Conservation (phyloP, 805 yeast genomes). For the Priceomyces fermenticarens region DNA sequence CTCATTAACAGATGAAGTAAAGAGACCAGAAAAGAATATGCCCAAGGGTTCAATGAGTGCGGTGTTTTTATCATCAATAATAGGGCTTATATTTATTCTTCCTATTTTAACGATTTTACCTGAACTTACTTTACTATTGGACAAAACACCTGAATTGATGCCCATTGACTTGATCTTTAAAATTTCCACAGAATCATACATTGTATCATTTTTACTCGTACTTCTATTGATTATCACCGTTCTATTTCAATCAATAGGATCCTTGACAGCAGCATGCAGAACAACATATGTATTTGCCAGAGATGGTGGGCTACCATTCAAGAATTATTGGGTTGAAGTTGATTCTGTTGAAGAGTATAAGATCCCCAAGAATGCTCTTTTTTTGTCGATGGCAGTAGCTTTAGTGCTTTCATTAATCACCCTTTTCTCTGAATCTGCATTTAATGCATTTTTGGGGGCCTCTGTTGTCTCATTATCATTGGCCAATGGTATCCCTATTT, state of each 20-base stretch:
- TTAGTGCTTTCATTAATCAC: slow-evolving; percentile 62
- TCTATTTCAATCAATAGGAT: slow-evolving; percentile 73
- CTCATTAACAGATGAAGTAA: slow-evolving; percentile 79
- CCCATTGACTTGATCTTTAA: slow-evolving; percentile 79
- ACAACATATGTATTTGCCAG: slow-evolving; percentile 80
- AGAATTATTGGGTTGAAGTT: slow-evolving; percentile 62
- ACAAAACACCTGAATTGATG: slow-evolving; percentile 60
- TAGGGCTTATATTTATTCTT: slow-evolving; percentile 68
- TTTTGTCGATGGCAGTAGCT: slow-evolving; percentile 62
- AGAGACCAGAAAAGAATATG: slow-evolving; percentile 67
- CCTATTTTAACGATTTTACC: slow-evolving; percentile 75
- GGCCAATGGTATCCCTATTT: slow-evolving; percentile 74
- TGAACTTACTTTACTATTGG: slow-evolving; percentile 54
- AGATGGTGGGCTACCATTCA: slow-evolving; percentile 75
- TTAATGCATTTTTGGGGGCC: slow-evolving; percentile 81
- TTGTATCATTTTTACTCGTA: slow-evolving; percentile 68
- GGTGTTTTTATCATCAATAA: slow-evolving; percentile 59
- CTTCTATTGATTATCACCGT: slow-evolving; percentile 66
- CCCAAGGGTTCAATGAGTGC: slow-evolving; percentile 72
- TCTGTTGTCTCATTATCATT: slow-evolving; percentile 72
- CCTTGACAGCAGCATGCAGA: slow-evolving; percentile 78
- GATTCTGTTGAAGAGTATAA: slow-evolving; percentile 52
- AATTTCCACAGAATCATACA: slow-evolving; percentile 61
- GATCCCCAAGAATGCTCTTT: slow-evolving; percentile 69
- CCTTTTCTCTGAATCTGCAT: slow-evolving; percentile 67